Evolutionary conservation across 1,284 basidiomycete species (phyloP), one percentile per base, ranked within the genome.

Genomic region (Melampsora occidentalis): DNA sequence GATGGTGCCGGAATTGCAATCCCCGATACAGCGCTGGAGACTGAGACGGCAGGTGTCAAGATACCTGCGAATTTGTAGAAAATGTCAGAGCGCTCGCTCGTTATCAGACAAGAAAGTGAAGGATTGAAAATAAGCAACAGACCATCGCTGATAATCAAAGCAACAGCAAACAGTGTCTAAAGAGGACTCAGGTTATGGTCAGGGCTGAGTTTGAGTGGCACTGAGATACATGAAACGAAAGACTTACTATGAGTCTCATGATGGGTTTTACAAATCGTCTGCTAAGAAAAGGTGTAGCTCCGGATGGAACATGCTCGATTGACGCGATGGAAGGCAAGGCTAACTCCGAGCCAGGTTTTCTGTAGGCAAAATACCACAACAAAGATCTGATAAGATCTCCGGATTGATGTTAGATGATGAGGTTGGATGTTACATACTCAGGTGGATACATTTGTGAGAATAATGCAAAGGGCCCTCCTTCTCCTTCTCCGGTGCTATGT

Each of bases 21-120:
- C 20, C 89, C 90, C 20, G 84, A 86, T 1, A 90, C 88, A 4
- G 89, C 89, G 71, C 86, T 88, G 0, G 88, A 88, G 20, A 91
- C 87, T 0, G 88, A 89, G 2, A 90, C 89, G 4, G 89, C 89
- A 16, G 89, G 88, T 1, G 88, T 88, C 51, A 88, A 69, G 14
- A 80, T 59, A 33, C 72, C 78, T 76, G 33, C 1, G 2, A 35
- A 2, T n/a, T 12, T 31, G 57, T 33, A 65, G 51, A 33, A 2
- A 18, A 18, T n/a, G 48, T 57, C 25, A 48, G 22, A 35, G n/a
- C 6, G 62, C 28, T 20, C 5, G 33, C 51, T 33, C 2, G 2
- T 20, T 1, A 53, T 20, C 25, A 64, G 25, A 64, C n/a, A 25
- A 51, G n/a, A 48, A 10, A 5, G 12, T 7, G 16, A 46, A 7